These are phyloP conservation scores for Hypoxylon sp. DNA, from an alignment of 2,329 filamentous ascomycete species.

Conservation along the genomic window DNA sequence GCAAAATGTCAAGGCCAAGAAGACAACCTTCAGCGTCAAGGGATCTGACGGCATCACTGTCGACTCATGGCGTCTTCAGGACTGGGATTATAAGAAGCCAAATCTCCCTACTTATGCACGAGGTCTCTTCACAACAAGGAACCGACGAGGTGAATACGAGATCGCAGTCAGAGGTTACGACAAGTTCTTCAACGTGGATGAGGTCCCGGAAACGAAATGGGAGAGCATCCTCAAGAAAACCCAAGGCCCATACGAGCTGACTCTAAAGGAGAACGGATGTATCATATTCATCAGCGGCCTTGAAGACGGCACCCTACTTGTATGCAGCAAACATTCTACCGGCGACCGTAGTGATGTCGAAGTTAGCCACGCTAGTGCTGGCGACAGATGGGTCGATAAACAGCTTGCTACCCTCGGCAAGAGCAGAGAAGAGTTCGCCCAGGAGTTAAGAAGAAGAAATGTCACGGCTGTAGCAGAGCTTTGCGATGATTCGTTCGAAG, in stretches of 20 bases:
- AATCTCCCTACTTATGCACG: conserved; percentile 92
- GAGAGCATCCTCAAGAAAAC: conserved; percentile 80
- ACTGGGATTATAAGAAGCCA: conserved; percentile 94
- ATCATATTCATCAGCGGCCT: conserved; percentile 97
- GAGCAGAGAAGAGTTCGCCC: conserved; percentile 82
- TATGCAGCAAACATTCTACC: conserved; percentile 99
- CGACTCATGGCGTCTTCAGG: conserved; percentile 92
- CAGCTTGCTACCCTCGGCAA: conserved; percentile 84
- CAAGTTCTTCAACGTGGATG: conserved; percentile 97
- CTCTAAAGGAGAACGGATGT: conserved; percentile 98
- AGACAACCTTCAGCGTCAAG: conserved; percentile 79
- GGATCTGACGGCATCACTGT: conserved; percentile 76
- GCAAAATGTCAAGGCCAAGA: conserved; percentile 81
- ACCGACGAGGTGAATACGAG: conserved; percentile 73
- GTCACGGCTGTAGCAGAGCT: conserved; percentile 96
- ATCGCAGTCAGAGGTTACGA: conserved; percentile 94
- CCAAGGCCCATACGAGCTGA: conserved; percentile 90
- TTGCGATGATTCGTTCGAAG: conserved; percentile 95
- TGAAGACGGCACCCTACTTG: conserved; percentile 87
- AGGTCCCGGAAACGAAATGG: conserved; percentile 88
- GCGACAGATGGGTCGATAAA: conserved; percentile 83
- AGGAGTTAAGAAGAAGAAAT: conserved; percentile 82
- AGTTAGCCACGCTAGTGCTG: conserved; percentile 85
- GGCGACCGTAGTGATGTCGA: conserved; percentile 79
- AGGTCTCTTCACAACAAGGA: conserved; percentile 89